A percentile compares a stretch with the other conserved stretches of the same genome.
Evolutionary conservation across 2,329 filamentous ascomycete species (phyloP).

Genomic region (Huntiella bhutanensis): DNA sequence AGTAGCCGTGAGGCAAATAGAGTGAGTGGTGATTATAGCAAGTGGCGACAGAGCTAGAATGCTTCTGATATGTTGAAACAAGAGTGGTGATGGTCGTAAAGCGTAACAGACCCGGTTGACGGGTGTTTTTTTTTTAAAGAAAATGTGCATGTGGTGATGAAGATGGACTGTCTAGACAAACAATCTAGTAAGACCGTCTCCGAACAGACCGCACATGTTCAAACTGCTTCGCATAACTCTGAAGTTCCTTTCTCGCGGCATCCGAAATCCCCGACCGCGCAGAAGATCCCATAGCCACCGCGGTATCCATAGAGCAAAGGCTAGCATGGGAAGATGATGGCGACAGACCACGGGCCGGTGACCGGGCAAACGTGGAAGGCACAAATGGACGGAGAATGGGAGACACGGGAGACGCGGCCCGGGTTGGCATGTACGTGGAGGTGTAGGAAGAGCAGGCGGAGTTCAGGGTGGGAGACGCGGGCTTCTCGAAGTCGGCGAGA

Average conservation of each 20-base stretch:
- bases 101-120: conserved; percentile 12
- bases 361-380: conserved; percentile 15
- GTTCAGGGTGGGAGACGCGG: conserved; percentile 7
- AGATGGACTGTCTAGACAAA: conserved; percentile 12
- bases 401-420: conserved; percentile 21
- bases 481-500: conserved; percentile 66
- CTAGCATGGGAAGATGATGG: conserved; percentile 71
- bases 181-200: conserved; percentile 33
- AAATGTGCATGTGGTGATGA: background rate
- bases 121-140: background rate
- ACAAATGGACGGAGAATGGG: conserved; percentile 11
- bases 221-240: conserved; percentile 74
- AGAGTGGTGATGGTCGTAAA: conserved; percentile 12
- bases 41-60: background rate
- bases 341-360: conserved; percentile 28
- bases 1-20: background rate
- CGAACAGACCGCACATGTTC: conserved; percentile 54
- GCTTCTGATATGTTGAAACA: conserved; percentile 10
- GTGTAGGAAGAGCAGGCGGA: conserved; percentile 15
- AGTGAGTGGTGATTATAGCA: conserved; percentile 5
- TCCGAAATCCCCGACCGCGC: conserved; percentile 46
- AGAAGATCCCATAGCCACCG: conserved; percentile 28
- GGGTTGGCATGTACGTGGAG: conserved; percentile 45
- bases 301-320: conserved; percentile 58
- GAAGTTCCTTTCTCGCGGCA: conserved; percentile 59